phyloP scores from a whole-genome alignment of 2,329 filamentous ascomycete genomes.

The Exophiala sideris region DNA sequence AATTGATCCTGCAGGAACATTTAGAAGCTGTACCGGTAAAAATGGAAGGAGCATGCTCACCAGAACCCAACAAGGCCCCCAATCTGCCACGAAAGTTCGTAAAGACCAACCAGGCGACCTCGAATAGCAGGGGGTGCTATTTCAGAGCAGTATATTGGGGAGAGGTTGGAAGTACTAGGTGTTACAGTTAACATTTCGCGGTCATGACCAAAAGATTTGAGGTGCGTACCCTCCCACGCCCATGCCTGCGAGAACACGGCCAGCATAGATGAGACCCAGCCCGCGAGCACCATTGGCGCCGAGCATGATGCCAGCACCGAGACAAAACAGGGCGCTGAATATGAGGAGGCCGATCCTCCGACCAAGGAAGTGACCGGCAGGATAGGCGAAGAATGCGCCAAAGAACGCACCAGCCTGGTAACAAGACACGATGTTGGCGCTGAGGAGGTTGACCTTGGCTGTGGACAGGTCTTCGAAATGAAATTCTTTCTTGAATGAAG shows the following conservation, averaged over 20 bases:
- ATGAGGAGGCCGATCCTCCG: slow-evolving; percentile 62
- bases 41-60: too few relatives aligned
- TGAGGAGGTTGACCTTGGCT: slow-evolving; percentile 56
- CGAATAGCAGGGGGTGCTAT: slow-evolving; percentile 57
- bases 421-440: slow-evolving; percentile 73
- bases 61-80: slow-evolving; percentile 51
- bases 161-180: slow-evolving; percentile 50
- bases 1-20: slow-evolving; percentile 42
- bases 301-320: slow-evolving; percentile 71
- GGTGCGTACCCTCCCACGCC: slow-evolving; percentile 23
- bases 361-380: slow-evolving; percentile 63
- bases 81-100: slow-evolving; percentile 55
- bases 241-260: slow-evolving; percentile 57
- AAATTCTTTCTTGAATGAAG: slow-evolving; percentile 69
- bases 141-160: slow-evolving; percentile 60
- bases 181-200: too few relatives aligned
- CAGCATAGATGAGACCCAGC: slow-evolving; percentile 59
- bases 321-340: slow-evolving; percentile 61
- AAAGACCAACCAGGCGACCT: slow-evolving; percentile 57
- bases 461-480: slow-evolving; percentile 52
- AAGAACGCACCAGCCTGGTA: slow-evolving; percentile 85
- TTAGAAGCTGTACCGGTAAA: too few relatives aligned
- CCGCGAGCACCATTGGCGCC: slow-evolving; percentile 60
- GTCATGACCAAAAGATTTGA: too few relatives aligned
- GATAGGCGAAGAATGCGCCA: slow-evolving; percentile 68